Percentiles rank a stretch among this genome's conserved stretches.
phyloP scores from a whole-genome alignment of 495 filamentous ascomycete genomes.

The Choiromyces venosus region DNA sequence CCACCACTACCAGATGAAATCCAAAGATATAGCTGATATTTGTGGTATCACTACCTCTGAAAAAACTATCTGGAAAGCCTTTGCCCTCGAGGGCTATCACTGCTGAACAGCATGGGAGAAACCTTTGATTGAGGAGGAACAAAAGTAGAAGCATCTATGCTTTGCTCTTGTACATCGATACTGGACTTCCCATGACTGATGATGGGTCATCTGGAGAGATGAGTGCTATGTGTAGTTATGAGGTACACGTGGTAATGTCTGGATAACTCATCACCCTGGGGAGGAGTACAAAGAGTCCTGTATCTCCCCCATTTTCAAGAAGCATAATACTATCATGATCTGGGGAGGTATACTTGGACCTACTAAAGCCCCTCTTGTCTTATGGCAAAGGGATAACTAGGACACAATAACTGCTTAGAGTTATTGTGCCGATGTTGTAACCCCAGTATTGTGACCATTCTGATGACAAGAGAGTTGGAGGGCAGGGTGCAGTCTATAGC shows the following conservation, averaged over 20 bases:
- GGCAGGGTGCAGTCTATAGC: constrained; percentile 1
- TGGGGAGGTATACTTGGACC: background rate
- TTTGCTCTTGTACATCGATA: constrained; percentile 9
- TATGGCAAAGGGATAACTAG: constrained; percentile 12
- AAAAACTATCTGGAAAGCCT: background rate
- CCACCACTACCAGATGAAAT: background rate
- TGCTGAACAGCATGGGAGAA: background rate
- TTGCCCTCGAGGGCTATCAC: constrained; percentile 3
- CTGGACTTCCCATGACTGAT: constrained; percentile 13
- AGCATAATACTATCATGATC: constrained; percentile 12
- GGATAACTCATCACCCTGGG: background rate
- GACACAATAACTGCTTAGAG: constrained; percentile 11
- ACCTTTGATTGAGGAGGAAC: background rate
- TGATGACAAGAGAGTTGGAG: constrained; percentile 3
- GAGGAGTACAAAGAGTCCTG: constrained; percentile 7
- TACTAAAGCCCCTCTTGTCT: background rate
- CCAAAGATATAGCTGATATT: constrained; percentile 4
- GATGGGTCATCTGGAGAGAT: constrained; percentile 12
- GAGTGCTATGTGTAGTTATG: constrained; percentile 11
- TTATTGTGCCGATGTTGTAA: constrained; percentile 6
- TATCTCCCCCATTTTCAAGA: constrained; percentile 11
- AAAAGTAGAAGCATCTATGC: constrained; percentile 1
- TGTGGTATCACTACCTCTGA: constrained; percentile 9
- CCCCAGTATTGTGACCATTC: constrained; percentile 3
- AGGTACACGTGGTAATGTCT: background rate